Conservation (phyloP, 257 asterid genomes). For the Gentiana straminea region DNA sequence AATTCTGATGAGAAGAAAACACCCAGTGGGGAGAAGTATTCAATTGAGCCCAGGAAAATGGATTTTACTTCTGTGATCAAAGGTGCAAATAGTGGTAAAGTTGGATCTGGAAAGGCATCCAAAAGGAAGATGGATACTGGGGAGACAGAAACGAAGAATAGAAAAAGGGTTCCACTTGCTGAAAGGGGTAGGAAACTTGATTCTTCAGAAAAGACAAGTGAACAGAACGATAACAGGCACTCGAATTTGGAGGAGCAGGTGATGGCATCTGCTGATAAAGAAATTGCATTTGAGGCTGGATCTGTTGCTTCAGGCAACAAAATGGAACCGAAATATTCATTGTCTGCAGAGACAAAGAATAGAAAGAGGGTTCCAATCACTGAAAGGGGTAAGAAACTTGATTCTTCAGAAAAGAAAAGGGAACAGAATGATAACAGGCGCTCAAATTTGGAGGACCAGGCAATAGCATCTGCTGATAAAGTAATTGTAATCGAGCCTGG, state of each 20-base stretch:
- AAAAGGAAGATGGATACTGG: conserved; percentile 4
- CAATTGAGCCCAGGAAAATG: conserved; percentile 23
- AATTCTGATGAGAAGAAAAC: conserved; percentile 19
- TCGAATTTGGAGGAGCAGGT: too few relatives aligned
- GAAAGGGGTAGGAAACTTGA: conserved; percentile 9
- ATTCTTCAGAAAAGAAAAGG: conserved; percentile 8
- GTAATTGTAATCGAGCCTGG: conserved; percentile 5
- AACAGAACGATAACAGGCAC: too few relatives aligned
- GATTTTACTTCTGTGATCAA: conserved; percentile 6
- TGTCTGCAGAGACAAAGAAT: not conserved
- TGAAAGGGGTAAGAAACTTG: conserved; percentile 9
- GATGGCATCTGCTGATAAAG: too few relatives aligned
- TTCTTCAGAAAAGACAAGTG: conserved; percentile 15
- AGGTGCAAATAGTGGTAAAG: conserved; percentile 21
- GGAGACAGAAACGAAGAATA: conserved; percentile 8
- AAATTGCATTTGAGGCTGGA: too few relatives aligned
- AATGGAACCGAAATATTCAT: too few relatives aligned
- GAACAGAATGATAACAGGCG: conserved; percentile 15
- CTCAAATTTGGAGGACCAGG: conserved; percentile 7
- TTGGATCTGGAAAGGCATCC: conserved; percentile 7
- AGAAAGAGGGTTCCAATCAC: conserved; percentile 5
- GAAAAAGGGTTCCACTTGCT: conserved; percentile 2
- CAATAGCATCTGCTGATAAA: conserved; percentile 17
- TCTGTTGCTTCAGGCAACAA: too few relatives aligned
- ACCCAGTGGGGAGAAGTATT: conserved; percentile 33